These are phyloP conservation scores for Colletotrichum sp. DNA, from an alignment of 2,329 filamentous ascomycete species.

Conservation along the genomic window DNA sequence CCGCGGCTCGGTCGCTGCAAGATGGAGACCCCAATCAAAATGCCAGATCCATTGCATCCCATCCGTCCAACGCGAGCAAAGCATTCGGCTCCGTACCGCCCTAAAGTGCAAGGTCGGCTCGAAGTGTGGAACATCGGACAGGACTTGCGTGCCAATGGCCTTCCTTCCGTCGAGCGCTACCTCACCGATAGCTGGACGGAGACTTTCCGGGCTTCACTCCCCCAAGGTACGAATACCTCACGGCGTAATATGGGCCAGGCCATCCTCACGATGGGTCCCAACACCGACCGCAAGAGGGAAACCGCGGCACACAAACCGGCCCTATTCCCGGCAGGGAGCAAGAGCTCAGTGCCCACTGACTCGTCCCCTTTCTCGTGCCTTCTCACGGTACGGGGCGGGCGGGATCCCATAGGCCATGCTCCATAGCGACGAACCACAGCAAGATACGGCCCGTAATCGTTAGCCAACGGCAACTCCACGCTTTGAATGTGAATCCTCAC, in stretches of 20 bases:
- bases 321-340: neutral
- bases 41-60: neutral
- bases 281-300: slow-evolving; percentile 1
- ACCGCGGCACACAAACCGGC: slow-evolving; percentile 8
- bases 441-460: slow-evolving; percentile 19
- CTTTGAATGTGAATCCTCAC: slow-evolving; percentile 11
- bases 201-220: slow-evolving; percentile 5
- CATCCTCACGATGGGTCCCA: neutral
- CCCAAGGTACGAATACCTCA: neutral
- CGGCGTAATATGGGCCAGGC: neutral
- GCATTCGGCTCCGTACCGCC: slow-evolving; percentile 1
- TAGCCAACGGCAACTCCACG: slow-evolving; percentile 17
- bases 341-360: slow-evolving; percentile 1
- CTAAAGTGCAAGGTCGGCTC: slow-evolving; percentile 2
- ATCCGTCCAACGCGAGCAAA: neutral
- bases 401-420: neutral
- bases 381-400: slow-evolving; percentile 4
- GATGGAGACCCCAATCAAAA: slow-evolving; percentile 18
- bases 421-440: slow-evolving; percentile 2
- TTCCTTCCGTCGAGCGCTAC: neutral
- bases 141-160: slow-evolving; percentile 5
- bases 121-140: neutral
- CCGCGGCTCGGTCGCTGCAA: slow-evolving; percentile 6
- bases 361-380: slow-evolving; percentile 7
- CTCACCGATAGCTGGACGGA: slow-evolving; percentile 13